Base-by-base conservation (phyloP, 495 filamentous ascomycete genomes). In the Amphirosellinia nigrospora region DNA sequence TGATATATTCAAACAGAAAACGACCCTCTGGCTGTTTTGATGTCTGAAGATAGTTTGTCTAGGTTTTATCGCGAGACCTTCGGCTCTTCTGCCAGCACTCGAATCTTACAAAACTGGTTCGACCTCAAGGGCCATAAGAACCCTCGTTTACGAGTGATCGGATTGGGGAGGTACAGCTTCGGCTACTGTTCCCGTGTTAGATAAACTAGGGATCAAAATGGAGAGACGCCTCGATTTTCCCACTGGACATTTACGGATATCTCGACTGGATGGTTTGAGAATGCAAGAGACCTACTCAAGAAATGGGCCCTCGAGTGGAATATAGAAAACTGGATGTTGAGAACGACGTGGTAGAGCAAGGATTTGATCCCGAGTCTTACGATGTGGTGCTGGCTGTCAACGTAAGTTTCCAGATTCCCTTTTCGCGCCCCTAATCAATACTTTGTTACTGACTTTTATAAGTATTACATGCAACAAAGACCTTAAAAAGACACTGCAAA, bases 181-280 rank as follows among this genome's bases (percentile, higher is more conserved):
- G 8, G 60, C 69, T 0, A 81, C 83, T 0, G 39, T 60, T 6
- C 53, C 50, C n/a, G 39, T 59, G 0, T 52, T 68, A 11, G 39
- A 59, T 34, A 46, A 13, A 2, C 52, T 68, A 21, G 38, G 11
- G 59, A 38, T 8, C 15, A 45, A 28, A 41, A 45, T 16, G 59
- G 59, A 11, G 59, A 41, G 30, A 41, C 59, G 21, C 59, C 59
- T 45, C 36, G 59, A 16, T 62, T 62, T 19, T 41, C 36, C 10
- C 73, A 63, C 30, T 81, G 79, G 45, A 69, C 62, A n/a, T 86
- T 84, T 61, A 86, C 84, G 0, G 84, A 86, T 64, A 79, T 85
- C 15, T 84, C 82, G 5, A 59, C 79, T 7, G 78, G 77, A 0
- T 85, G 82, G 58, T 85, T 86, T 43, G 78, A 79, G 46, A 77